Base-by-base conservation (phyloP, 2,329 filamentous ascomycete species). In the Sporothrix sp. region DNA sequence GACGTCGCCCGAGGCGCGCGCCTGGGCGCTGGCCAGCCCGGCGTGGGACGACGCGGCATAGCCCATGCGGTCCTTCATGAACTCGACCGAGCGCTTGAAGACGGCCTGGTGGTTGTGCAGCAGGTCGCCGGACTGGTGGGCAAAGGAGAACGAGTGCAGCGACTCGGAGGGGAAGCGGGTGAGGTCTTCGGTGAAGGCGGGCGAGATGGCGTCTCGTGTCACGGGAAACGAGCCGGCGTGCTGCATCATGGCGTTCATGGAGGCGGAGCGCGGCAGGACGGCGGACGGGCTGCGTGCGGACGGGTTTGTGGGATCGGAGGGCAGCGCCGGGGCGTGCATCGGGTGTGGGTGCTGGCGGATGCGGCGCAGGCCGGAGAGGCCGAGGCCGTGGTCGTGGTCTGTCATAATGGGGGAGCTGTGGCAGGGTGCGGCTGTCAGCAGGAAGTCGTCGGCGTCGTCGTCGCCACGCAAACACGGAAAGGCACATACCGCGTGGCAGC, bases 121-220 rank as follows among this genome's bases (percentile, higher is more conserved):
- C 56, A 88, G 82, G 56, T 97, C 91, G 62, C 95, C 90, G 3
- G 90, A 91, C 67, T 95, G 90, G 59, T 95, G 87, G 36, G 93
- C 88, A 66, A 98, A 98, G 11, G 91, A 97, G 70, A 98, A 98
- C 2, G 93, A 98, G 67, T 98, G 93, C 42, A 98, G 72, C 6
- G 93, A 98, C 65, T 98, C 93, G 59, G 87, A 88, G 1, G 93
- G 91, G 64, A 98, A 98, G 46, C 90, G 84, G 40, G 83, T 84
- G 40, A 98, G 78, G 63, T 98, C 93, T 71, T 97, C 93, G 61
- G 81, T 78, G 62, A 89, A 88, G 55, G 79, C 79, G 21, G 88
- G 87, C 20, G 88, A 89, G 23, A 33, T 28, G 11, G 40, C 18
- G 75, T 72, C 21, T 84, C 82, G 6, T 75, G 82, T n/a, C 81